phyloP scores from a whole-genome alignment of 108 stramenopile genomes.

The Pseudonitzschia multistriata region DNA sequence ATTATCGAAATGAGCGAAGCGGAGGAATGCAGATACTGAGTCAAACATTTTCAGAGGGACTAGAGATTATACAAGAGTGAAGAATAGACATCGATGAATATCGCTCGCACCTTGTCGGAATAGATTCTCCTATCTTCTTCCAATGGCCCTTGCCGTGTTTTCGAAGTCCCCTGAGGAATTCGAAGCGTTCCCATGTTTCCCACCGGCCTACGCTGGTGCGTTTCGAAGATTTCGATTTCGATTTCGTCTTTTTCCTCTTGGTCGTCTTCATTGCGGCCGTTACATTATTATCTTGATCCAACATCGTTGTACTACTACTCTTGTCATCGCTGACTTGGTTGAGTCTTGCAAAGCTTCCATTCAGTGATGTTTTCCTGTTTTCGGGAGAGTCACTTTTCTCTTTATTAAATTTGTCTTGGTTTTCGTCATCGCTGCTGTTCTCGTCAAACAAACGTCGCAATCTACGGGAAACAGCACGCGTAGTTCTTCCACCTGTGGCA shows the following conservation, averaged over 20 bases:
- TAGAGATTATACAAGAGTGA: not conserved
- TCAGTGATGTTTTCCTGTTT: not conserved
- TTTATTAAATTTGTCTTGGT: not conserved
- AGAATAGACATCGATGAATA: not conserved
- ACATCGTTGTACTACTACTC: not conserved
- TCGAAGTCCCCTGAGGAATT: constrained; percentile 41
- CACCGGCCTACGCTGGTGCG: constrained; percentile 20
- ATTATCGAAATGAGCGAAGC: not conserved
- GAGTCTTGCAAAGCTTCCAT: not conserved
- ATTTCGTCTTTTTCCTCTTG: constrained; percentile 2
- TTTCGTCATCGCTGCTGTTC: not conserved
- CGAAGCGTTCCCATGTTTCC: constrained; percentile 31
- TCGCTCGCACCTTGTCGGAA: constrained; percentile 42
- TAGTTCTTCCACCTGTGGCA: not conserved
- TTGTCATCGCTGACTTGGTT: not conserved
- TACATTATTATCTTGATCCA: too few relatives aligned
- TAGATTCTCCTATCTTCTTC: constrained; percentile 34
- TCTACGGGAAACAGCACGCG: not conserved
- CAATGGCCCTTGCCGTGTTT: constrained; percentile 37
- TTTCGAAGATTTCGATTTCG: not conserved
- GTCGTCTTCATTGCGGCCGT: not conserved
- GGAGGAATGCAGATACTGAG: not conserved
- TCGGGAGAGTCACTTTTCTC: not conserved
- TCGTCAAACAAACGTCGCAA: not conserved
- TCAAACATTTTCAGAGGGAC: not conserved